Conservation (phyloP, 2,329 filamentous ascomycete species). For the Colletotrichum somersetense region DNA sequence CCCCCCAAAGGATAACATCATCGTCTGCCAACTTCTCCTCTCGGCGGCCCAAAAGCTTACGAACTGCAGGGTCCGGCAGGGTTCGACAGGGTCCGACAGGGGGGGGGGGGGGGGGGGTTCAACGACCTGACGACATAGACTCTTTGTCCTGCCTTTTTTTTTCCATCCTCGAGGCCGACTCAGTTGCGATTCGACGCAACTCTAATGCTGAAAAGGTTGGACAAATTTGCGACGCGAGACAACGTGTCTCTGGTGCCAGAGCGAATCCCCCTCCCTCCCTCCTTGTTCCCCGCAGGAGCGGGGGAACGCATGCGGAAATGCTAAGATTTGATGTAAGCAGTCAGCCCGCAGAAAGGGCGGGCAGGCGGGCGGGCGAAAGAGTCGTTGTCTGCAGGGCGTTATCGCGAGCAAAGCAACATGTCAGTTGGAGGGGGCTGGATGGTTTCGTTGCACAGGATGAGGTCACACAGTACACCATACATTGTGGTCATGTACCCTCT, state of each 20-base stretch:
- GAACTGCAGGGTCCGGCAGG: conserved; percentile 38
- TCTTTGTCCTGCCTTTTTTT: conserved; percentile 9
- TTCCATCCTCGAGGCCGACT: not conserved
- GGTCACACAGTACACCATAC: conserved; percentile 35
- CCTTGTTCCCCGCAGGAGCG: not conserved
- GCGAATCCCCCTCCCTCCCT: not conserved
- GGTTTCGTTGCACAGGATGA: conserved; percentile 17
- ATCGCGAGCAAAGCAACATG: conserved; percentile 4
- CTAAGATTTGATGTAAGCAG: not conserved
- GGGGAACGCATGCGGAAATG: not conserved
- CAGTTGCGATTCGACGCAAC: not conserved
- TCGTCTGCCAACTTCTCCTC: not conserved
- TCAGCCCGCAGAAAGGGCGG: not conserved
- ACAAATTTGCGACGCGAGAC: not conserved
- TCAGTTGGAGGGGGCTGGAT: not conserved
- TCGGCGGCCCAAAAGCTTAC: too few species aligned
- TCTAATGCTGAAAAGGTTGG: not conserved
- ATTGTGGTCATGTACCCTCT: not conserved
- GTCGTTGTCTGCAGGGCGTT: not conserved
- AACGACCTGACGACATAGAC: not conserved
- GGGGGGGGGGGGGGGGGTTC: not conserved
- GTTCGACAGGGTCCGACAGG: conserved; percentile 22
- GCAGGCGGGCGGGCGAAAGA: not conserved
- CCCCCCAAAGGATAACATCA: not conserved
- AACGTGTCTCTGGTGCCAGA: not conserved